phyloP scores from a whole-genome alignment of 106 monocot genomes.

The Dendrobium catenatum region DNA sequence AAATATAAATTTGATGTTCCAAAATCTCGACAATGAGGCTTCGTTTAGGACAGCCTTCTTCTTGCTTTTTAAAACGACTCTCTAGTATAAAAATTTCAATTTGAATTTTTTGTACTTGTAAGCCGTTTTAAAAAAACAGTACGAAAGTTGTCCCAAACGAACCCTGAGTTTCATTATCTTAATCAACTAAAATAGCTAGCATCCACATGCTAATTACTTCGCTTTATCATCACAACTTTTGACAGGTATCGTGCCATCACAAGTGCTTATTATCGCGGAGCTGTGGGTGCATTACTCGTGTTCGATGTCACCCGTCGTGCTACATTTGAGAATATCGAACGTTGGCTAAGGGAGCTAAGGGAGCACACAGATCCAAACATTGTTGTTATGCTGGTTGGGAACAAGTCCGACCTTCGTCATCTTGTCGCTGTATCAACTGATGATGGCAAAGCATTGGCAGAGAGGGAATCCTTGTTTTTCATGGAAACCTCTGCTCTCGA shows the following conservation, averaged over 20 bases:
- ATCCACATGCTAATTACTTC: too few species aligned
- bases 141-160: too few species aligned
- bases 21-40: too few species aligned
- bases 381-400: constrained; percentile 46
- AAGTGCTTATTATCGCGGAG: constrained; percentile 56
- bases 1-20: too few species aligned
- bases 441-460: constrained; percentile 36
- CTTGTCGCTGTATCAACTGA: constrained; percentile 46
- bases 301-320: constrained; percentile 46
- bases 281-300: constrained; percentile 48
- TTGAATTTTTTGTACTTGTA: too few species aligned
- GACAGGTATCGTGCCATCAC: constrained; percentile 56
- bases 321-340: constrained; percentile 45
- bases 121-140: too few species aligned
- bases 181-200: too few species aligned
- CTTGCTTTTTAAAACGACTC: too few species aligned
- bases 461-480: constrained; percentile 42
- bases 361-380: constrained; percentile 55
- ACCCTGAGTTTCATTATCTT: too few species aligned
- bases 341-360: constrained; percentile 45
- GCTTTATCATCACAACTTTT: background rate
- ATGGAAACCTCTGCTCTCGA: constrained; percentile 56
- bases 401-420: constrained; percentile 53
- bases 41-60: too few species aligned
- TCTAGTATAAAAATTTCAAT: too few species aligned